Conservation (phyloP, 139 green algal species). For the Chlamydomonas sp. region DNA sequence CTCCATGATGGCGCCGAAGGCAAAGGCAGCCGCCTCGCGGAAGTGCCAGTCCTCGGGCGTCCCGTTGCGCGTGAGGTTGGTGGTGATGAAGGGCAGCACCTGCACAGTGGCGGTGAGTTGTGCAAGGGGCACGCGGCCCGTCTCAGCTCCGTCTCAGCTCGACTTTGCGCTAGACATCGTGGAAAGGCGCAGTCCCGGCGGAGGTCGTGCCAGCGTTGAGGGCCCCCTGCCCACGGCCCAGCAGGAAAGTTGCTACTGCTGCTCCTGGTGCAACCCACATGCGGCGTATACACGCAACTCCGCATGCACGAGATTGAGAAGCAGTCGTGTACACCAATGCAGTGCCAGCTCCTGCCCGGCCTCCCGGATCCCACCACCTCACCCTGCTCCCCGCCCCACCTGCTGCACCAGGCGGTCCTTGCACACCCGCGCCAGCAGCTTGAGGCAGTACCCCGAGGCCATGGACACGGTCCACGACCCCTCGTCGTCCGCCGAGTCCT, state of each 20-base stretch:
- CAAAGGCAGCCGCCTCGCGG: slow-evolving; percentile 96
- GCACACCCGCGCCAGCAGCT: slow-evolving; percentile 78
- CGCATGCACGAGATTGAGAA: too few relatives aligned
- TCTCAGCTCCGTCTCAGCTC: too few relatives aligned
- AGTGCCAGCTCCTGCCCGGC: neutral
- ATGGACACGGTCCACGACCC: slow-evolving; percentile 92
- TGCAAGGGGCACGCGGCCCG: neutral
- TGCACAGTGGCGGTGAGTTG: neutral
- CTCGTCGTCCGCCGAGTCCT: slow-evolving; percentile 88
- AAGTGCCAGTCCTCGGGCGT: slow-evolving; percentile 86
- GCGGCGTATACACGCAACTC: too few relatives aligned
- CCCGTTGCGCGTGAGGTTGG: slow-evolving; percentile 85
- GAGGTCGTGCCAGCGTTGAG: too few relatives aligned
- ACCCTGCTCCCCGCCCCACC: slow-evolving; percentile 56
- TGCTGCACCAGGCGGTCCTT: slow-evolving; percentile 84
- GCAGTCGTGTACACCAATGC: too few relatives aligned
- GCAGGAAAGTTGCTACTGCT: too few relatives aligned
- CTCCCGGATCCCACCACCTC: neutral
- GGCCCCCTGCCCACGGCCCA: too few relatives aligned
- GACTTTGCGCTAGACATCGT: too few relatives aligned
- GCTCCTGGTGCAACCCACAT: too few relatives aligned
- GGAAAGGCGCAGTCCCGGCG: too few relatives aligned
- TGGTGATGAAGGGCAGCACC: slow-evolving; percentile 82
- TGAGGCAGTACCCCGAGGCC: slow-evolving; percentile 91
- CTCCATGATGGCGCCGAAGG: slow-evolving; percentile 97